Evolutionary conservation across 164 flowering plant genomes (phyloP).

Genomic region (Aristolochia contorta): DNA sequence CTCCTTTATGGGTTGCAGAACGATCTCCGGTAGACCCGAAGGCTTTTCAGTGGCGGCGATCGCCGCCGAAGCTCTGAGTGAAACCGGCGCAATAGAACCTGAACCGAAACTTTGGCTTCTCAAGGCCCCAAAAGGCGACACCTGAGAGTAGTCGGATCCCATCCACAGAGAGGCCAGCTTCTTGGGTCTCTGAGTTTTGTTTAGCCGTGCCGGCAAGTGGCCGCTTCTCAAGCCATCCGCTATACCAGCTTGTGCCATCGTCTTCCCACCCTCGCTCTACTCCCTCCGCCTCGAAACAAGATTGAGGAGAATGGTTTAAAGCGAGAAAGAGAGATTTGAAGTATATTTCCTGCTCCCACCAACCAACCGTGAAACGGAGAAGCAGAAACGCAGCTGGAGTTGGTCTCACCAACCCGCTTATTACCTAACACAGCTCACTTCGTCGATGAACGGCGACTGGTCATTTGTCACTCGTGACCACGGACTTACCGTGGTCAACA

Average conservation of each 20-base stretch:
- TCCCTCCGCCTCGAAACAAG: neutral
- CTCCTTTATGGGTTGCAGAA: constrained; percentile 79
- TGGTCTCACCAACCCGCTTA: neutral
- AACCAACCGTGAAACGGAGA: neutral
- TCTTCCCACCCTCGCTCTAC: neutral
- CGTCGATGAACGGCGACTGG: too few species aligned
- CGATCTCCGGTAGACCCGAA: constrained; percentile 64
- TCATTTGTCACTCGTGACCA: too few species aligned
- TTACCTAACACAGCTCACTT: too few species aligned
- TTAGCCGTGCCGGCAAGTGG: neutral
- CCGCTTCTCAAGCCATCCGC: constrained; percentile 6
- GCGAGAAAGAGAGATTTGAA: neutral
- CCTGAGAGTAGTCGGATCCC: constrained; percentile 21
- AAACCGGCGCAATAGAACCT: neutral
- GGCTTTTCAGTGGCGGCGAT: constrained; percentile 60
- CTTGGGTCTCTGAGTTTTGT: constrained; percentile 17
- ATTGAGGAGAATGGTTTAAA: too few species aligned
- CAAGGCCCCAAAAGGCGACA: constrained; percentile 14
- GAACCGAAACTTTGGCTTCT: constrained; percentile 9
- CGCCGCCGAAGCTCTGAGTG: constrained; percentile 48
- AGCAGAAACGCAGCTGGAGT: neutral
- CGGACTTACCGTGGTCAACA: too few species aligned
- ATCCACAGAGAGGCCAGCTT: constrained; percentile 18
- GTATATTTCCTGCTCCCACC: neutral
- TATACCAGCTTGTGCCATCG: constrained; percentile 21